Percentiles rank a stretch among this genome's conserved stretches.
Evolutionary conservation across 345 rosid species (phyloP).

Genomic region (Eucalyptus pauciflora): DNA sequence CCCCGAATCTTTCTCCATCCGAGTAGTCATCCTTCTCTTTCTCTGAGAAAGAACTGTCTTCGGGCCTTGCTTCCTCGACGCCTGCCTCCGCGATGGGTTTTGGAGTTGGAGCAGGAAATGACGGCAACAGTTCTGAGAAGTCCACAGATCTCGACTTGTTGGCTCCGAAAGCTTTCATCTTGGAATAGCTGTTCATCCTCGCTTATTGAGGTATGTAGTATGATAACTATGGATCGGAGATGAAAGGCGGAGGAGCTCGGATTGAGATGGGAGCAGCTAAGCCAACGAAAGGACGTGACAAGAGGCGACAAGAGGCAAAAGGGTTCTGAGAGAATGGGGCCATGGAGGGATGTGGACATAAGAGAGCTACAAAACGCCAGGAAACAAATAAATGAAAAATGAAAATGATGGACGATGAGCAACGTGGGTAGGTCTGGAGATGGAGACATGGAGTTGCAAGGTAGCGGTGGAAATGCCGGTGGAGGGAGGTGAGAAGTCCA

Average conservation of each 20-base stretch:
- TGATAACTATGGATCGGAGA: background rate
- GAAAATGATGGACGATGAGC: background rate
- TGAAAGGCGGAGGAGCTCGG: background rate
- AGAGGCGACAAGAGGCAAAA: background rate
- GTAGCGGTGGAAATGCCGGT: background rate
- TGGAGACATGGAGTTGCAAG: background rate
- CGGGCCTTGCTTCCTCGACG: background rate
- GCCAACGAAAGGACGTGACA: background rate
- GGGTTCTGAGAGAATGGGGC: background rate
- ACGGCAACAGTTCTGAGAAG: conserved; percentile 14
- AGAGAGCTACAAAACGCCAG: background rate
- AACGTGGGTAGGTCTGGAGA: background rate
- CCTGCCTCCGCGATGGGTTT: background rate
- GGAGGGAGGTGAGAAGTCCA: background rate
- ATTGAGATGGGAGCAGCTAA: background rate
- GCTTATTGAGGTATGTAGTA: background rate
- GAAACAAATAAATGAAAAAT: background rate
- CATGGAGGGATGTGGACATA: background rate
- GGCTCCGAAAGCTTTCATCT: conserved; percentile 10
- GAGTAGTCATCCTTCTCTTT: conserved; percentile 1
- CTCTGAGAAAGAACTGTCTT: background rate
- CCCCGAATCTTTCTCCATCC: background rate
- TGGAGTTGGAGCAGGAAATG: background rate
- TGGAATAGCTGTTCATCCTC: conserved; percentile 29
- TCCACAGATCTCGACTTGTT: conserved; percentile 22